Evolutionary conservation across 768 basidiomycete species (phyloP).

Genomic region (Pleurotus salmoneostramineus): DNA sequence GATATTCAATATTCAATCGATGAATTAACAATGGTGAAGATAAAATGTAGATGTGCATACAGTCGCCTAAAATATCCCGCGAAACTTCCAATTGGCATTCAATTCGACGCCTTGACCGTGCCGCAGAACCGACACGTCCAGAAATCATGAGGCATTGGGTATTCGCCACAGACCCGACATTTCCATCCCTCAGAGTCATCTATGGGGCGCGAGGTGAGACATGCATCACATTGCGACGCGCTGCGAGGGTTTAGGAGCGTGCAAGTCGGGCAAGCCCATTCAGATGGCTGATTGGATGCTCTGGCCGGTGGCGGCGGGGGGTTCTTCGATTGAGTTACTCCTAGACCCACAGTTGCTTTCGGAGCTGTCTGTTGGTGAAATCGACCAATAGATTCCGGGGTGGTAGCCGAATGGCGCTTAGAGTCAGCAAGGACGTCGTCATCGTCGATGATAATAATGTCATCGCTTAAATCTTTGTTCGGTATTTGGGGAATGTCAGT

Average conservation of each 20-base stretch:
- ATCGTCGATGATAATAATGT: not conserved
- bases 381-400: too few relatives aligned
- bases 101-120: constrained; percentile 46
- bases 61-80: not conserved
- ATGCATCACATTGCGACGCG: constrained; percentile 59
- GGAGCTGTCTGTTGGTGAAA: too few relatives aligned
- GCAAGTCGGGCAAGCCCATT: constrained; percentile 57
- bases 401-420: too few relatives aligned
- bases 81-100: constrained; percentile 10
- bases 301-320: not conserved
- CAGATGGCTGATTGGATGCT: constrained; percentile 9
- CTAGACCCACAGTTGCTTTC: too few relatives aligned
- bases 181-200: constrained; percentile 47
- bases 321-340: not conserved
- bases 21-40: not conserved
- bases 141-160: constrained; percentile 55
- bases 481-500: not conserved
- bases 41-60: not conserved
- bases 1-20: constrained; percentile 36
- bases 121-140: constrained; percentile 81
- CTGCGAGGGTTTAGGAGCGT: constrained; percentile 58
- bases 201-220: constrained; percentile 31
- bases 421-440: too few relatives aligned
- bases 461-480: not conserved
- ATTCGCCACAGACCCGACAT: constrained; percentile 62